Evolutionary conservation across 257 asterid species (phyloP).

Genomic region (Nicotiana knightiana): DNA sequence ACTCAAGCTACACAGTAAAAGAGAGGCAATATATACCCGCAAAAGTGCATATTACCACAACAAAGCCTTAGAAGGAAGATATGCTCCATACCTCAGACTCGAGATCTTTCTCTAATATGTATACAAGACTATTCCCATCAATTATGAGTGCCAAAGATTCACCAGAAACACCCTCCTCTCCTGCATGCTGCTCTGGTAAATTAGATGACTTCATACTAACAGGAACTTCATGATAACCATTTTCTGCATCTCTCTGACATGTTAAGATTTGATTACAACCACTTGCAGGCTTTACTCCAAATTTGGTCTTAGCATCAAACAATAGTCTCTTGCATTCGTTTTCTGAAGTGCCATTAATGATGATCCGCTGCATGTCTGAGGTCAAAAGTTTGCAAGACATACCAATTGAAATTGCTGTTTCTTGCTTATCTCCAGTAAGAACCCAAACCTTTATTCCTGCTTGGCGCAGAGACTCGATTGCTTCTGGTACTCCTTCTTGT

Average conservation of each 20-base stretch:
- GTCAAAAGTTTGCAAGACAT: slow-evolving; percentile 94
- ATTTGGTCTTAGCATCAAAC: slow-evolving; percentile 73
- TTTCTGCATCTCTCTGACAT: slow-evolving; percentile 39
- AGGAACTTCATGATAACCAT: slow-evolving; percentile 45
- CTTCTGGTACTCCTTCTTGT: slow-evolving; percentile 95
- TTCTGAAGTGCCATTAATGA: slow-evolving; percentile 85
- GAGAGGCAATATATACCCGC: neutral
- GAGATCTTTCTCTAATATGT: slow-evolving; percentile 89
- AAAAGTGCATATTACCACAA: neutral
- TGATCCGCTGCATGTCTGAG: slow-evolving; percentile 80
- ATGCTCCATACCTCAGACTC: slow-evolving; percentile 62
- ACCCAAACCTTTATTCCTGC: slow-evolving; percentile 99
- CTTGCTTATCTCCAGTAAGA: slow-evolving; percentile 99
- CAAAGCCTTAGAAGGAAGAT: slow-evolving; percentile 1
- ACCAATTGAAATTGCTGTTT: slow-evolving; percentile 95
- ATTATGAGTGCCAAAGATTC: slow-evolving; percentile 77
- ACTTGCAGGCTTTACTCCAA: slow-evolving; percentile 37
- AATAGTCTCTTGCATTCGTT: slow-evolving; percentile 76
- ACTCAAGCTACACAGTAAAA: neutral
- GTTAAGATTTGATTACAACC: slow-evolving; percentile 26
- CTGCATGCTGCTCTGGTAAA: slow-evolving; percentile 32
- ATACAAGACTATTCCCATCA: slow-evolving; percentile 97
- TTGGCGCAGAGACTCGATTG: slow-evolving; percentile 86
- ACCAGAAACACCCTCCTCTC: slow-evolving; percentile 35
- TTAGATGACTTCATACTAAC: slow-evolving; percentile 35